phyloP scores from a whole-genome alignment of 768 basidiomycete species.

The Boletus subcaerulescens region DNA sequence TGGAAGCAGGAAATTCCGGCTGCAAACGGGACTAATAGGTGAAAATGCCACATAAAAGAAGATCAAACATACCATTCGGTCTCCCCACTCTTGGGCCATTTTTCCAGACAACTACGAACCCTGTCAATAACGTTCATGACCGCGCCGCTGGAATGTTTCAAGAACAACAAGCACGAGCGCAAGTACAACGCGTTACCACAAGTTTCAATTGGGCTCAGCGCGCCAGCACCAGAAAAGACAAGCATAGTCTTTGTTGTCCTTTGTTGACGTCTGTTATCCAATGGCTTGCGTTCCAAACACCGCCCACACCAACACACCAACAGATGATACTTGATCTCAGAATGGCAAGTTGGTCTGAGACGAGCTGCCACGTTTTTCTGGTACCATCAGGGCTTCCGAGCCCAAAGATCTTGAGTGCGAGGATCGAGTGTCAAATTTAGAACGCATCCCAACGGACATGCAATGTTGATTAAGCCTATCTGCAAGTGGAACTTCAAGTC shows the following conservation, averaged over 20 bases:
- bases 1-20: slow-evolving; percentile 58
- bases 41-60: slow-evolving; percentile 17
- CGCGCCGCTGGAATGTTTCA: slow-evolving; percentile 6
- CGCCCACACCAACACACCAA: not conserved
- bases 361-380: not conserved
- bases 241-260: slow-evolving; percentile 24
- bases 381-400: not conserved
- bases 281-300: slow-evolving; percentile 21
- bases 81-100: slow-evolving; percentile 60
- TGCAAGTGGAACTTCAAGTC: too few species aligned
- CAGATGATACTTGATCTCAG: not conserved
- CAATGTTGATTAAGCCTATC: too few species aligned
- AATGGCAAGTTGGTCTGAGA: not conserved
- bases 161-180: slow-evolving; percentile 15
- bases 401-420: not conserved
- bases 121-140: slow-evolving; percentile 60
- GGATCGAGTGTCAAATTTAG: too few species aligned
- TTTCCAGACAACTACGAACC: slow-evolving; percentile 47
- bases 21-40: slow-evolving; percentile 28
- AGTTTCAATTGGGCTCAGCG: slow-evolving; percentile 1
- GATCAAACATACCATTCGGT: slow-evolving; percentile 51
- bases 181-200: slow-evolving; percentile 11
- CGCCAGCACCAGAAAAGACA: slow-evolving; percentile 18
- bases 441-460: too few species aligned
- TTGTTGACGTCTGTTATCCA: slow-evolving; percentile 28